Evolutionary conservation across 768 basidiomycete species (phyloP), one percentile per base, ranked within the genome.

Genomic region (Polyporus arcularius): DNA sequence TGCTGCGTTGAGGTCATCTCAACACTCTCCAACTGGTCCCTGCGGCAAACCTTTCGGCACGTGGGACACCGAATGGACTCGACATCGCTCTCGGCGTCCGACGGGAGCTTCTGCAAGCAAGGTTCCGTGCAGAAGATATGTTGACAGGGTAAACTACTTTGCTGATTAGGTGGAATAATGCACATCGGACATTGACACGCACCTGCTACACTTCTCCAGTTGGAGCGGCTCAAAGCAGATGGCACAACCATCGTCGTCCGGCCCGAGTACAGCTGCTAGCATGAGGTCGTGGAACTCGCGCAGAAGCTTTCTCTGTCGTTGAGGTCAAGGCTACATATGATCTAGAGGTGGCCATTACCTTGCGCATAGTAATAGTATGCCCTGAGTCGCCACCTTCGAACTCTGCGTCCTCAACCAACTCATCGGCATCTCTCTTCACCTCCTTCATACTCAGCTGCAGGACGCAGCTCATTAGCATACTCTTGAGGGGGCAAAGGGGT

Each of bases 61-160:
- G 63, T 50, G 6, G 79, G 78, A 50, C 81, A 82, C 21, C 53
- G 50, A n/a, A 79, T 67, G 0, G 54, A 67, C 43, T 76, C 76
- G 16, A 48, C 72, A 26, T 47, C 21, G 46, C 28, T 46, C 47
- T 28, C 46, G 15, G 56, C 50, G 14, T 49, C 68, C 63, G 60
- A 28, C 16, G 15, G 10, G 21, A 79, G 63, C 38, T 69, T 39
- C 9, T 71, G 64, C 16, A 79, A 60, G 57, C 80, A 81, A 5
- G 59, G 66, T 49, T 76, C 64, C n/a, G n/a, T n/a, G 65, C 82
- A 82, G 40, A 79, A 65, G 8, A 75, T 63, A 64, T 83, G 82
- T 46, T 80, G 70, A 66, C 82, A 82, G 4, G 70, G 65, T 28
- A 80, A 69, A 48, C 81, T 83, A 18, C 12, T 18, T 8, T 8